Evolutionary conservation across 176 grass and related monocot genomes (phyloP).

Genomic region (Puccinellia tenuiflora): DNA sequence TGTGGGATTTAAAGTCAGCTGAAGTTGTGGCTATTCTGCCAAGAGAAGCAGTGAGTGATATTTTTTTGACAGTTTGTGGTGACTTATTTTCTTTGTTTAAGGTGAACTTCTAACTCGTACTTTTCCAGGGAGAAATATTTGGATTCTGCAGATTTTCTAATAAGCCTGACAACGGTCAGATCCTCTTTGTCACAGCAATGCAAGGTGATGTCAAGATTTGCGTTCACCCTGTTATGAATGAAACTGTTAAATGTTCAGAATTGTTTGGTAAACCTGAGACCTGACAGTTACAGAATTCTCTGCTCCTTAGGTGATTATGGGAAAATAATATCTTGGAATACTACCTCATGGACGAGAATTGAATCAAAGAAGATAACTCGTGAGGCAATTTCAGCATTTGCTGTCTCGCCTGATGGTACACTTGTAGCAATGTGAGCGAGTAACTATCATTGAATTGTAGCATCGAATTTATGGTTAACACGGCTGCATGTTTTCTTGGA

Average conservation of each 20-base stretch:
- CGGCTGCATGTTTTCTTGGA: neutral
- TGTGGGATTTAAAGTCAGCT: conserved; percentile 74
- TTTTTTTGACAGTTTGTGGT: neutral
- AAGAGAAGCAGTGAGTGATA: conserved; percentile 63
- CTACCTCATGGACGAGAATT: conserved; percentile 68
- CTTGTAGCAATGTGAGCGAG: conserved; percentile 67
- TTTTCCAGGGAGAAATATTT: conserved; percentile 89
- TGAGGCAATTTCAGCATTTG: conserved; percentile 89
- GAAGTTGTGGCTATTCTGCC: conserved; percentile 61
- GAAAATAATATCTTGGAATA: conserved; percentile 93
- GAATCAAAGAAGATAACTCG: conserved; percentile 66
- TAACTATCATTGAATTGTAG: conserved; percentile 5
- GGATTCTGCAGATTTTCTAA: conserved; percentile 76
- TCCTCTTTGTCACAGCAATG: conserved; percentile 72
- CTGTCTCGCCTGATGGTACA: conserved; percentile 63
- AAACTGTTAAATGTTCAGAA: neutral
- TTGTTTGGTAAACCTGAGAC: neutral
- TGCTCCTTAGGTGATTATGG: conserved; percentile 60
- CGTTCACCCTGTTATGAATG: conserved; percentile 18
- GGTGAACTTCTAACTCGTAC: conserved; percentile 18
- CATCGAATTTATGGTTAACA: neutral
- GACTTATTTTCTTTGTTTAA: conserved; percentile 3
- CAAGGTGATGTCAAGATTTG: conserved; percentile 55
- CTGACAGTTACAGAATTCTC: conserved; percentile 16
- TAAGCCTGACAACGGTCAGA: conserved; percentile 30